Conservation (phyloP, 75 land plant genomes). For the Gnetum montanum region DNA sequence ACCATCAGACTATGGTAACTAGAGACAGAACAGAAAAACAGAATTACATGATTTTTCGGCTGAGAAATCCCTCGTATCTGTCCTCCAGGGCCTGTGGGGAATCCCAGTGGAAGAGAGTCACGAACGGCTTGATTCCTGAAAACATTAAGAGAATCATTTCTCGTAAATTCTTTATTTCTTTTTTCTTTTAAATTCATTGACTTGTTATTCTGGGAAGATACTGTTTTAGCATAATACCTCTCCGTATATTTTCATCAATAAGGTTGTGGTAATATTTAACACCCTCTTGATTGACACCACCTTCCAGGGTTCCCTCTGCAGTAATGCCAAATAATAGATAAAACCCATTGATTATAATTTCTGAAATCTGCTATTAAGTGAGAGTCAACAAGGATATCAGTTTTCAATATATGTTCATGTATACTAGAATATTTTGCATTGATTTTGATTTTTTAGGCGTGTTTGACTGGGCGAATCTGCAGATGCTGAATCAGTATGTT, state of each 20-base stretch:
- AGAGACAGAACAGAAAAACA: too few relatives aligned
- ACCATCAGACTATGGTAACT: too few relatives aligned
- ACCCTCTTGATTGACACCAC: not conserved
- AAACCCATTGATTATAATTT: not conserved
- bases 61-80: not conserved
- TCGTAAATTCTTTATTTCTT: too few relatives aligned
- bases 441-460: too few relatives aligned
- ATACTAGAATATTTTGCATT: too few relatives aligned
- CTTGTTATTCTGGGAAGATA: not conserved
- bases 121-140: not conserved
- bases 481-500: too few relatives aligned
- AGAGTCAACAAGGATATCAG: too few relatives aligned
- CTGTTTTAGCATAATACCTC: not conserved
- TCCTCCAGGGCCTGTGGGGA: not conserved
- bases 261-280: not conserved
- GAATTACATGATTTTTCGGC: not conserved
- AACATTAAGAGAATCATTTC: not conserved
- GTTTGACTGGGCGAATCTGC: too few relatives aligned
- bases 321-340: not conserved
- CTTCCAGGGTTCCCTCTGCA: conserved; percentile 1
- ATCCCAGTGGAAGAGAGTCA: not conserved
- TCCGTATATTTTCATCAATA: not conserved
- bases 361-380: not conserved
- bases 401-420: too few relatives aligned
- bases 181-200: too few relatives aligned